Evolutionary conservation across 805 yeast species (phyloP), one percentile per base, ranked within the genome.

Genomic region (Cyberlindnera mississippiensis): DNA sequence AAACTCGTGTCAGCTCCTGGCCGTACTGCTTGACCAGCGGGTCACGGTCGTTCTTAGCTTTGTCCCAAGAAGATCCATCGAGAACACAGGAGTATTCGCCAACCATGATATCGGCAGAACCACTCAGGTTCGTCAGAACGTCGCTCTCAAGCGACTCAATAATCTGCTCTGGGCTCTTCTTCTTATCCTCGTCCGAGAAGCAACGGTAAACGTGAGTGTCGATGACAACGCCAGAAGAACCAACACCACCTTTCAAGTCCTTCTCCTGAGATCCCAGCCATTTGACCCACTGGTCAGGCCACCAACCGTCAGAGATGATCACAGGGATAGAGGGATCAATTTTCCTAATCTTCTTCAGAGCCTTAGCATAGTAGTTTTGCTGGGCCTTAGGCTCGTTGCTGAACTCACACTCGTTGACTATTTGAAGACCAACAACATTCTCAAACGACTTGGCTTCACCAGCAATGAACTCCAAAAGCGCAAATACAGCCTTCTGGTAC

Each of bases 71-170:
- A 17, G 68, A 53, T 1, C 79, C 85, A 60, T 85, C 95, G 41
- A 91, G 54, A 2, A 87, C 96, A 64, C 96, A 87, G 0, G 96
- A 85, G 62, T 78, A 91, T 61, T 91, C 99, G 11, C 98, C 98
- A 19, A 88, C 80, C 57, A 87, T 69, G 41, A 84, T 70, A 57
- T 89, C 96, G 2, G 77, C 83, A 37, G 72, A 63, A 30, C 62
- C 43, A 4, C 72, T 66, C 28, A 79, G 59, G 42, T 75, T 75
- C 2, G 76, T 72, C 48, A 78, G 61, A 3, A 75, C 67, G 33
- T 75, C 73, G 0, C 56, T 45, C 3, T 75, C 64, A 41, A 88
- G 68, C 44, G 80, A 87, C 3, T 63, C 38, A 15, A 80, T 76
- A 41, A 87, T 80, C 48, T 78, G 73, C 16, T 74, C 75, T 0